phyloP scores from a whole-genome alignment of 2,329 filamentous ascomycete genomes.

The Lachnum nothofagi region DNA sequence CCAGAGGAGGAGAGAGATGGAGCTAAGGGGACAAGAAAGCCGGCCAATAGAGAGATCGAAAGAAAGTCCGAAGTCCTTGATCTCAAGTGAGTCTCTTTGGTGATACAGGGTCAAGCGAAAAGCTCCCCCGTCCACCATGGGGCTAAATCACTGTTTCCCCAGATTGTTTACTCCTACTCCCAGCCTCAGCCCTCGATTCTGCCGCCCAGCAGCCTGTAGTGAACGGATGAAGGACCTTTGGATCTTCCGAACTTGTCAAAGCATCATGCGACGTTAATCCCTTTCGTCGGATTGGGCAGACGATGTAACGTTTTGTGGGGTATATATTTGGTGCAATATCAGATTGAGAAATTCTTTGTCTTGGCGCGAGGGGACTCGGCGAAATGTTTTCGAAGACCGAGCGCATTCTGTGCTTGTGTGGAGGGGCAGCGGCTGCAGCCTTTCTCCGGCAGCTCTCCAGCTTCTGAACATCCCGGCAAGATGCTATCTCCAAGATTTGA shows the following conservation, averaged over 20 bases:
- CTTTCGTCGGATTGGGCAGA: slow-evolving; percentile 1
- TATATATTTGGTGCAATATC: neutral
- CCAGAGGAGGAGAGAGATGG: slow-evolving; percentile 9
- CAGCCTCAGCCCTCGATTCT: slow-evolving; percentile 4
- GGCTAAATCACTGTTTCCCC: neutral
- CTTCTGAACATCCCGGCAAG: neutral
- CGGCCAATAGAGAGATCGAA: no score
- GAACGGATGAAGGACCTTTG: slow-evolving; percentile 15
- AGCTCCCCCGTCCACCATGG: neutral
- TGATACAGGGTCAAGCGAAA: neutral
- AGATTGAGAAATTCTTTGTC: neutral
- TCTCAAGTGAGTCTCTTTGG: slow-evolving; percentile 9
- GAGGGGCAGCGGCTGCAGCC: neutral
- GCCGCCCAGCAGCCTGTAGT: slow-evolving; percentile 17
- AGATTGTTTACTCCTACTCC: neutral
- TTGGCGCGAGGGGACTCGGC: slow-evolving; percentile 5
- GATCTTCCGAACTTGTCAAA: slow-evolving; percentile 12
- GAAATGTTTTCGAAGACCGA: slow-evolving; percentile 16
- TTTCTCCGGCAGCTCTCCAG: neutral
- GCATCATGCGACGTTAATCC: slow-evolving; percentile 19
- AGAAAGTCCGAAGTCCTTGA: neutral
- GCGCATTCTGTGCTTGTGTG: neutral
- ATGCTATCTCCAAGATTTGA: neutral
- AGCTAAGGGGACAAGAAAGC: no score
- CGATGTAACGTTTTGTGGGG: slow-evolving; percentile 7